phyloP scores from a whole-genome alignment of 805 yeast species.

The Torulaspora maleeae region DNA sequence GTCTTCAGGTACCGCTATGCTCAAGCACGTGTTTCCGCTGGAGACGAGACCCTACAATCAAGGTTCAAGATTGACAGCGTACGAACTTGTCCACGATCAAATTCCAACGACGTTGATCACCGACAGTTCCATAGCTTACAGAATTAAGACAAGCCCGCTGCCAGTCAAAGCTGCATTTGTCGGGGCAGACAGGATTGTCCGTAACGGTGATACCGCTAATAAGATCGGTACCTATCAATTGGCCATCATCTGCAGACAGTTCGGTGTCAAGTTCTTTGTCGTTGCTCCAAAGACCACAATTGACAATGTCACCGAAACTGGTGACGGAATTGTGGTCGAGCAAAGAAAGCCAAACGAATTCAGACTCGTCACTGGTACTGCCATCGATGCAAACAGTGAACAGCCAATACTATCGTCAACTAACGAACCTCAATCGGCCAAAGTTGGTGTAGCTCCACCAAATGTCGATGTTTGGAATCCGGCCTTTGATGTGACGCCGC shows the following conservation, averaged over 20 bases:
- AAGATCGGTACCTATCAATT: slow-evolving; percentile 93
- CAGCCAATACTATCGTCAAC: slow-evolving; percentile 24
- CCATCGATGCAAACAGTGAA: slow-evolving; percentile 36
- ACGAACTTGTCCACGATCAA: slow-evolving; percentile 76
- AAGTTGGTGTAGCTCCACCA: slow-evolving; percentile 79
- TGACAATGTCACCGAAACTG: slow-evolving; percentile 60
- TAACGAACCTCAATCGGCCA: slow-evolving; percentile 38
- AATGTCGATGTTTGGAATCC: slow-evolving; percentile 92
- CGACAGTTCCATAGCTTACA: slow-evolving; percentile 85
- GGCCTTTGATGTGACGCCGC: slow-evolving; percentile 90
- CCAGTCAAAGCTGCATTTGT: slow-evolving; percentile 87
- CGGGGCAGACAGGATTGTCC: slow-evolving; percentile 92
- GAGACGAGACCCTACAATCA: slow-evolving; percentile 97
- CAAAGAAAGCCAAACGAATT: slow-evolving; percentile 80
- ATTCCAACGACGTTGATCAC: slow-evolving; percentile 87
- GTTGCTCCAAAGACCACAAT: slow-evolving; percentile 95
- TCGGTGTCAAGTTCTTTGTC: slow-evolving; percentile 75
- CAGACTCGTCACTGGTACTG: slow-evolving; percentile 68
- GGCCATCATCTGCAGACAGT: slow-evolving; percentile 62
- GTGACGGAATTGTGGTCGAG: slow-evolving; percentile 78
- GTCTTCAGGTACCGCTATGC: slow-evolving; percentile 38
- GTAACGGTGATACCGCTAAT: slow-evolving; percentile 93
- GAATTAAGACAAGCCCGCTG: slow-evolving; percentile 44
- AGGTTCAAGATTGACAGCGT: slow-evolving; percentile 90
- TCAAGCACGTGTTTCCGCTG: slow-evolving; percentile 75